These are phyloP conservation scores for Mycena amicta DNA, from an alignment of 768 basidiomycete genomes.

Conservation along the genomic window DNA sequence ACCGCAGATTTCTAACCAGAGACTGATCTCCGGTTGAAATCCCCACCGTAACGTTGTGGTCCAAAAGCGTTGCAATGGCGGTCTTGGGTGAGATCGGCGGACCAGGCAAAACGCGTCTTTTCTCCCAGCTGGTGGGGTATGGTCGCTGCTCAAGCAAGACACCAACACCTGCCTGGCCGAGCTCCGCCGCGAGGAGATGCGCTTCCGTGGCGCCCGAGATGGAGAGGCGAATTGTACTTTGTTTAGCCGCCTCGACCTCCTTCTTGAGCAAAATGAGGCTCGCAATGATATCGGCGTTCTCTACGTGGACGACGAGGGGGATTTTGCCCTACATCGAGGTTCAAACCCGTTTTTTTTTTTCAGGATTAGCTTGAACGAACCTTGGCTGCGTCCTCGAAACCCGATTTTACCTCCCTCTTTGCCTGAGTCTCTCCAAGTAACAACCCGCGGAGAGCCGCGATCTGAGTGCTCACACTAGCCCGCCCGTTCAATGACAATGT, in stretches of 20 bases:
- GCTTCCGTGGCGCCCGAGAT: constrained; percentile 65
- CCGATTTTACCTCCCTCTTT: constrained; percentile 36
- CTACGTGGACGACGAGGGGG: constrained; percentile 66
- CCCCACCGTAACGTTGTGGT: constrained; percentile 65
- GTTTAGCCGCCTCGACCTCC: constrained; percentile 47
- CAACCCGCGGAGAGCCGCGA: constrained; percentile 55
- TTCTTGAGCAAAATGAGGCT: constrained; percentile 63
- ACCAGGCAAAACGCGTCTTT: constrained; percentile 61
- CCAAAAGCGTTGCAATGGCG: constrained; percentile 56
- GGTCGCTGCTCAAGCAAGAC: constrained; percentile 70
- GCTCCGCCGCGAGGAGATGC: constrained; percentile 64
- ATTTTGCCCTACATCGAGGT: constrained; percentile 48
- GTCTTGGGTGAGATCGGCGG: constrained; percentile 65
- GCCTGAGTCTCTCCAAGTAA: constrained; percentile 37
- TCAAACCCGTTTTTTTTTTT: neutral
- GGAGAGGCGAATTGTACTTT: constrained; percentile 42
- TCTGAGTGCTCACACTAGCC: constrained; percentile 64
- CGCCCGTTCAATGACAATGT: constrained; percentile 37
- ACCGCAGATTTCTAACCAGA: neutral
- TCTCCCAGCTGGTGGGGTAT: constrained; percentile 68
- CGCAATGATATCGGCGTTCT: constrained; percentile 78
- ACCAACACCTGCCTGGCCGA: constrained; percentile 62
- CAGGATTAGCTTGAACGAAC: constrained; percentile 13
- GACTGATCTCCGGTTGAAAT: too few species aligned
- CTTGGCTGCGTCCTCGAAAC: constrained; percentile 14